Evolutionary conservation across 176 grass and related monocot species (phyloP).

Genomic region (Oryza nivara): DNA sequence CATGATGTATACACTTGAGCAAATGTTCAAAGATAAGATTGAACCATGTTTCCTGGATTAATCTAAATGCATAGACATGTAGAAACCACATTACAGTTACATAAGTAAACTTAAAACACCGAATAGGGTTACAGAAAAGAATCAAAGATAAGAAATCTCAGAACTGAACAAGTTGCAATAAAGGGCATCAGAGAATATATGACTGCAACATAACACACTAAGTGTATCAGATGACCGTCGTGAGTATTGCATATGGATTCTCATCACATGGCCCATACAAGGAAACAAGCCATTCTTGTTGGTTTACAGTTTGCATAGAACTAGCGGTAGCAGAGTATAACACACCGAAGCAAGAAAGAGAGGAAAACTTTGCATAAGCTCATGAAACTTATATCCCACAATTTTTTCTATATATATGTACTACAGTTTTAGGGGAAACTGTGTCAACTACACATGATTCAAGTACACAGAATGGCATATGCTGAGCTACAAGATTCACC

Average conservation of each 20-base stretch:
- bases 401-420: neutral
- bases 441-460: neutral
- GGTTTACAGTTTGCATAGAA: neutral
- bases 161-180: neutral
- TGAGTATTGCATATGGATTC: constrained; percentile 42
- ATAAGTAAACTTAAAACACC: too few relatives aligned
- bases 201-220: constrained; percentile 53
- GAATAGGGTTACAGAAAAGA: neutral
- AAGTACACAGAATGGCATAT: neutral
- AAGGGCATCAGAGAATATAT: constrained; percentile 46
- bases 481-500: neutral
- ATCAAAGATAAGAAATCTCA: neutral
- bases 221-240: constrained; percentile 55
- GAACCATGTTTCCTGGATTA: neutral
- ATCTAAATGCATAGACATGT: neutral
- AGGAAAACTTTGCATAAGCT: neutral
- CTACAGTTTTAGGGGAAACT: neutral
- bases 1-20: neutral
- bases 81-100: neutral
- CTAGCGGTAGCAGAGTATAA: neutral
- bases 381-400: neutral
- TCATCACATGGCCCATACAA: constrained; percentile 37
- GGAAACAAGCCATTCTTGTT: neutral
- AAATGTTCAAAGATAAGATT: neutral
- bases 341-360: neutral